Evolutionary conservation across 768 basidiomycete genomes (phyloP).

Genomic region (Amanita rubescens): DNA sequence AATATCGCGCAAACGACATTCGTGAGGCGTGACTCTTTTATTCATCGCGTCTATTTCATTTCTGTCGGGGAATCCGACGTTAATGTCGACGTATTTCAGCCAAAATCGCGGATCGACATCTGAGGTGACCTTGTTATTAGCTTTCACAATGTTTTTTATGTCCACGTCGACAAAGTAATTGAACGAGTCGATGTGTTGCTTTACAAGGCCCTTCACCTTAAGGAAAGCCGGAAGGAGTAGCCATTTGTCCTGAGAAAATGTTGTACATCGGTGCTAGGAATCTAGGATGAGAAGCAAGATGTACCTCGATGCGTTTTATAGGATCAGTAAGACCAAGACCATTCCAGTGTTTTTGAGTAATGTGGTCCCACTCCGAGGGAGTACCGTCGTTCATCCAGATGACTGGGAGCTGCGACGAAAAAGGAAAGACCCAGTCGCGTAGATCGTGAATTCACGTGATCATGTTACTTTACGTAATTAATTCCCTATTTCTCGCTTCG

Average conservation of each 20-base stretch:
- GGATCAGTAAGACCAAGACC: constrained; percentile 82
- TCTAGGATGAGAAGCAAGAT: constrained; percentile 19
- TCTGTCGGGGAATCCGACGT: constrained; percentile 86
- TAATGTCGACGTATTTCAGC: constrained; percentile 94
- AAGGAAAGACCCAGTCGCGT: background rate
- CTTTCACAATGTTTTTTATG: constrained; percentile 92
- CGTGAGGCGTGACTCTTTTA: constrained; percentile 87
- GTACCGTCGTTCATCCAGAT: background rate
- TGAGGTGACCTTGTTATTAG: constrained; percentile 89
- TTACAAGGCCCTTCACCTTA: constrained; percentile 96
- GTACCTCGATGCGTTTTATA: constrained; percentile 84
- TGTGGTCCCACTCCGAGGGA: constrained; percentile 46
- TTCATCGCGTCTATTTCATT: constrained; percentile 76
- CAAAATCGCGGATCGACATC: constrained; percentile 96
- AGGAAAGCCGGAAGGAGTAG: constrained; percentile 92
- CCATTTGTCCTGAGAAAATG: constrained; percentile 85
- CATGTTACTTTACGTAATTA: background rate
- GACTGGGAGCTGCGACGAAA: no score
- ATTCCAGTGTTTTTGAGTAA: constrained; percentile 54
- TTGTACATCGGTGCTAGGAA: background rate
- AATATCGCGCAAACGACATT: constrained; percentile 92
- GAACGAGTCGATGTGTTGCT: constrained; percentile 98
- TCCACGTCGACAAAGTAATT: constrained; percentile 98
- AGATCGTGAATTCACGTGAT: background rate
- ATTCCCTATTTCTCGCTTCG: no score